Evolutionary conservation across 2,329 filamentous ascomycete genomes (phyloP), one percentile per base, ranked within the genome.

Genomic region (Emergomyces pasteurianus): DNA sequence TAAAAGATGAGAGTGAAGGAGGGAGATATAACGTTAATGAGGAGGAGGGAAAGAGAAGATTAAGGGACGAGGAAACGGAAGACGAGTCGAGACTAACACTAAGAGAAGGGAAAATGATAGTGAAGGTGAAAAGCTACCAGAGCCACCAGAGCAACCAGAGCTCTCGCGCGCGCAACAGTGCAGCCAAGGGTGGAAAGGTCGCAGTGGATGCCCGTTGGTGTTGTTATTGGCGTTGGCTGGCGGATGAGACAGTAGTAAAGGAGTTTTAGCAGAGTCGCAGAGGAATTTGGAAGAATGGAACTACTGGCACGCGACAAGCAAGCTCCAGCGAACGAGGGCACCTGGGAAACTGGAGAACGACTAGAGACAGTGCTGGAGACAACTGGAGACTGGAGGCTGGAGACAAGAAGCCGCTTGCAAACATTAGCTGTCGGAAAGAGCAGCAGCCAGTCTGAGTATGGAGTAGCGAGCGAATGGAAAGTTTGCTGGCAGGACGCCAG

Each of bases 181-280:
- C 16, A 43, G 2, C 42, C n/a, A 12, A 21, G 42, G 5, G 10
- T 3, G 16, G 9, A 54, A 54, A n/a, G 50, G 50, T 54, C 50
- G 50, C 31, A 54, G 50, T 54, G 26, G 31, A 36, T 21, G 50
- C 23, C 4, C 12, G 47, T 31, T 52, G 49, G 49, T 26, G 49
- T 31, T 26, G 8, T 50, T 18, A 16, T 14, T 52, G 49, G 49
- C 49, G 49, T 34, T 52, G 49, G 26, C 49, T 54, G 50, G 50
- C 50, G 50, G 50, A 54, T 54, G 50, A 38, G 50, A 54, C 50
- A 54, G 50, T 54, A 54, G 50, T 54, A 54, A n/a, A 12, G 31
- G 21, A 12, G 43, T 47, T 23, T 31, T 36, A 54, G 50, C 28
- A 53, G 49, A 34, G 49, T 34, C 16, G 50, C 31, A 54, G n/a